These are phyloP conservation scores for Juglanconis sp. DNA, from an alignment of 2,329 filamentous ascomycete species.

Conservation along the genomic window DNA sequence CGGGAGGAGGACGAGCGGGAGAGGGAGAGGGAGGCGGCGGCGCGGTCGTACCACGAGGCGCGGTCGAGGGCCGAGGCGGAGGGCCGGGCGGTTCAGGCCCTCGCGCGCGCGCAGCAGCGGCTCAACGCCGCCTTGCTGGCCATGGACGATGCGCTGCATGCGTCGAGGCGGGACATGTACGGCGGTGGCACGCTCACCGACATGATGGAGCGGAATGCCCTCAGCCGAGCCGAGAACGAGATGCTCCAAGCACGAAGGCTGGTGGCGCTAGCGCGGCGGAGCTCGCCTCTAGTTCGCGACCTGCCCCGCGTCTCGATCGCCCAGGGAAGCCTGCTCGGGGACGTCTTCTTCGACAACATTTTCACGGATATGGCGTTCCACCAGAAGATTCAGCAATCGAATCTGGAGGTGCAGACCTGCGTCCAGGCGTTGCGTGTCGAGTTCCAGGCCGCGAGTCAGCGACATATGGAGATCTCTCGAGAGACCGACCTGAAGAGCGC, in stretches of 20 bases:
- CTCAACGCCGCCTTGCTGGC: conserved; percentile 33
- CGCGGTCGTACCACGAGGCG: conserved; percentile 35
- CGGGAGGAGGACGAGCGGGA: conserved; percentile 52
- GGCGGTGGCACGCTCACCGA: conserved; percentile 46
- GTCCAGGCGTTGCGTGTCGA: conserved; percentile 30
- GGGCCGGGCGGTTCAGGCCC: conserved; percentile 35
- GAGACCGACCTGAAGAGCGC: conserved; percentile 30
- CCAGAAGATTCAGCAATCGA: conserved; percentile 46
- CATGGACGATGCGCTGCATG: conserved; percentile 40
- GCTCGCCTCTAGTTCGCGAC: conserved; percentile 35
- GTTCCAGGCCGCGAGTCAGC: conserved; percentile 28
- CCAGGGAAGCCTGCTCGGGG: conserved; percentile 43
- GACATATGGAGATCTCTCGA: conserved; percentile 26
- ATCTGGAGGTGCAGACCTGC: conserved; percentile 34
- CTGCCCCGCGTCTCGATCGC: conserved; percentile 42
- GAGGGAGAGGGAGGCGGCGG: conserved; percentile 30
- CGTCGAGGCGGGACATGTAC: conserved; percentile 45
- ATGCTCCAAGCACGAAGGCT: conserved; percentile 39
- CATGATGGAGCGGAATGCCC: conserved; percentile 51
- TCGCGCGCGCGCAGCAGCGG: conserved; percentile 35
- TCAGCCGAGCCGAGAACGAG: conserved; percentile 44
- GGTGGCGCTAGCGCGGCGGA: conserved; percentile 36
- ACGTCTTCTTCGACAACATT: conserved; percentile 55
- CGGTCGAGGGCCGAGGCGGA: conserved; percentile 37
- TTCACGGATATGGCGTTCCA: conserved; percentile 51